Evolutionary conservation across 495 filamentous ascomycete species (phyloP), one percentile per base, ranked within the genome.

Genomic region (Rhypophila decipiens): DNA sequence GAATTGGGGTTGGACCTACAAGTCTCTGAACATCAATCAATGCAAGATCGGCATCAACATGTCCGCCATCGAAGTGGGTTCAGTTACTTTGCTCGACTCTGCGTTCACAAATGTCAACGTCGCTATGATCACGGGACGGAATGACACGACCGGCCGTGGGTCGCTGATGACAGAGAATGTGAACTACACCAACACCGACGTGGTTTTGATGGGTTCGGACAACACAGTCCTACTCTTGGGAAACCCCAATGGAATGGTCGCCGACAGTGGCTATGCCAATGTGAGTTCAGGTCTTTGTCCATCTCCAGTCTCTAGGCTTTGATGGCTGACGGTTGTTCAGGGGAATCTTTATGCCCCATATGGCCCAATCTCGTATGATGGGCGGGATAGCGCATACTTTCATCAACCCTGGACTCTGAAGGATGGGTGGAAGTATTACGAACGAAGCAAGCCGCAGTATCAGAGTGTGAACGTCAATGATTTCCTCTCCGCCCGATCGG

Each of bases 1-100:
- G 88, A 82, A 88, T 59, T 94, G 88, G 90, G 78, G 83, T 3
- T 96, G 87, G 84, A 83, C 80, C 31, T 81, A 90, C 68, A 88
- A 93, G 65, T 85, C 79, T 4, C 53, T 95, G 12, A 75, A 65
- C 4, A 83, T 96, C 70, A 83, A 85, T 59, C 80, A 85, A 61
- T 90, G 86, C 65, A 68, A 71, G 2, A 68, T 90, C 47, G 87
- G 85, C 37, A 73, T 95, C 43, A 85, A 93, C 58, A 87, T 95
- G 76, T 80, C 84, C 7, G 78, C 75, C 22, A 71, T 70, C 18
- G 65, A 76, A 22, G 85, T 88, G 22, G 86, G 88, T 21, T 89
- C 86, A 0, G 76, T 94, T 27, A 68, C 91, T 24, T 66, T 96
- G 39, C 72, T 90, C 9, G 90, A 96, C 66, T 87, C 83, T 61